Evolutionary conservation across 2,329 filamentous ascomycete species (phyloP), one percentile per base, ranked within the genome.

Genomic region (Ceratocystis variospora): DNA sequence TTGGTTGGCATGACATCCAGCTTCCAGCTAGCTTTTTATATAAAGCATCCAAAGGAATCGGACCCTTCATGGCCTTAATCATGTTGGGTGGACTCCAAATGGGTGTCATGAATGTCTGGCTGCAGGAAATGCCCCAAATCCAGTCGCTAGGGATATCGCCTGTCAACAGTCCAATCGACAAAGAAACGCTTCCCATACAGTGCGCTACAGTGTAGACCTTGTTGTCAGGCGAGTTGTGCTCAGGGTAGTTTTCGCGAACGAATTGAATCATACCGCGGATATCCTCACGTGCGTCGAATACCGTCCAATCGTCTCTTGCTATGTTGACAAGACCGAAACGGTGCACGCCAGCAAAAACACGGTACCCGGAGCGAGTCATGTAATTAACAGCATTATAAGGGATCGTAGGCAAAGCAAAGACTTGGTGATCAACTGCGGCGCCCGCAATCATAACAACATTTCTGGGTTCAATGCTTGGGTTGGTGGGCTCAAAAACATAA

Each of bases 21-120:
- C 75, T 73, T 2, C 83, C 82, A 0, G 77, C 78, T 1, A 82
- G 46, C 48, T 73, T 63, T 10, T 70, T 72, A 73, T 85, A 85
- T 4, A 82, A 55, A 22, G 70, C 74, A 70, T 84, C 80, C n/a
- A 81, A 73, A 0, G 78, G 74, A 1, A 83, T 69, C 0, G 80
- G 80, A 0, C 76, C 73, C 1, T 77, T 75, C 59, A 76, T 72
- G 53, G 80, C 79, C 75, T 87, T 87, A 70, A 80, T 75, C 73
- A 79, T 77, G 74, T 87, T 87, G 68, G 79, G 72, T 1, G 75
- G 73, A 69, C 78, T 77, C 80, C 83, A 86, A 59, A 82, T 76
- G 0, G 83, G 82, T 73, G 86, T 81, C 77, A 85, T 82, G 72
- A 87, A 86, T 1, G 86, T 83, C 70, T 86, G 83, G 45, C 80